phyloP scores from a whole-genome alignment of 2,329 filamentous ascomycete species.

The Aspergillus fijiensis region DNA sequence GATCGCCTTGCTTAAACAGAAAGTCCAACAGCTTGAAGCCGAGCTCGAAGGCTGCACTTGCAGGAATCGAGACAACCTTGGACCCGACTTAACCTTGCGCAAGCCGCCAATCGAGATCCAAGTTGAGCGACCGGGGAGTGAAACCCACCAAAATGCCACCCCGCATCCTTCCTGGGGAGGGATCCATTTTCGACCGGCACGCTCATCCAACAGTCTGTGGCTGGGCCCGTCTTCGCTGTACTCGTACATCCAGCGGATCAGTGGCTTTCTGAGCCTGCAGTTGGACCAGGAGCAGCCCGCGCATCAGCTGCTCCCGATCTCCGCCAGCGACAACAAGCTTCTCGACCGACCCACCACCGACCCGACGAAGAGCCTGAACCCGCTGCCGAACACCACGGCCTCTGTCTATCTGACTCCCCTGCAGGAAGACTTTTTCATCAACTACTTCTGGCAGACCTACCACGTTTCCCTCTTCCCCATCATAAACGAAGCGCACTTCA shows the following conservation, averaged over 20 bases:
- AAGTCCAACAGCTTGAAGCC: conserved; percentile 33
- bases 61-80: not conserved
- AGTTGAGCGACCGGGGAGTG: conserved; percentile 2
- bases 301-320: conserved; percentile 33
- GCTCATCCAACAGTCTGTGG: conserved; percentile 1
- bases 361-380: not conserved
- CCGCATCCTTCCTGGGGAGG: not conserved
- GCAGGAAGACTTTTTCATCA: conserved; percentile 24
- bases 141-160: conserved; percentile 5
- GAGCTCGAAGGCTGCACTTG: conserved; percentile 29
- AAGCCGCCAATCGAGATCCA: not conserved
- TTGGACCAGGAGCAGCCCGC: conserved; percentile 35
- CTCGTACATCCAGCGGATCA: conserved; percentile 3
- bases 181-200: not conserved
- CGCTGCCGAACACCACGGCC: not conserved
- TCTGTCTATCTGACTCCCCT: conserved; percentile 12
- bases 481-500: conserved; percentile 22
- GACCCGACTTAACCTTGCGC: not conserved
- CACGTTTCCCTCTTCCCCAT: conserved; percentile 18
- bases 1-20: conserved; percentile 34
- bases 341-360: conserved; percentile 13
- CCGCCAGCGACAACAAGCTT: conserved; percentile 15
- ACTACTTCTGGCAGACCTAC: conserved; percentile 22
- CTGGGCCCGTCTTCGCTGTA: conserved; percentile 3
- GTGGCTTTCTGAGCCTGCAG: conserved; percentile 4